phyloP scores from a whole-genome alignment of 2,329 filamentous ascomycete genomes.

The Ampelomyces quisqualis region DNA sequence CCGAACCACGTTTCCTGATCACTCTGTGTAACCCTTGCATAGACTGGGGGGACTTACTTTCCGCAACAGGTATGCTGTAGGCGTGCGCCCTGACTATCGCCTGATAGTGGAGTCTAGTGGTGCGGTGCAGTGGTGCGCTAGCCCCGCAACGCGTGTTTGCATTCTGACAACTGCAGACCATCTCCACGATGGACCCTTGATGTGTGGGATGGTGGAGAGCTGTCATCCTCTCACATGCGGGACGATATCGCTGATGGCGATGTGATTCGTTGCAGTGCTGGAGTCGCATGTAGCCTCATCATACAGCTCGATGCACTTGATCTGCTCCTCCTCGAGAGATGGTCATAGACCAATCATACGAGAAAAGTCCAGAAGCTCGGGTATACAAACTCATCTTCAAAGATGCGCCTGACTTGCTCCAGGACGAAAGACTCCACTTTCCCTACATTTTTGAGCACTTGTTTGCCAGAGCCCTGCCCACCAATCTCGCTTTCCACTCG shows the following conservation, averaged over 20 bases:
- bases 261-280: no score
- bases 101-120: constrained; percentile 29
- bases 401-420: constrained; percentile 93
- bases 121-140: constrained; percentile 9
- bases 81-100: constrained; percentile 38
- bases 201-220: no score
- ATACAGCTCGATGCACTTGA: no score
- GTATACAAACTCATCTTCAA: constrained; percentile 98
- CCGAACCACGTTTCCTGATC: constrained; percentile 33
- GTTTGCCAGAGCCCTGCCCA: constrained; percentile 84
- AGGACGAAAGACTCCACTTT: constrained; percentile 98
- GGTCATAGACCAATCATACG: constrained; percentile 54
- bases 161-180: constrained; percentile 32
- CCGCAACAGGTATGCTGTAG: constrained; percentile 22
- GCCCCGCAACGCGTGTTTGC: constrained; percentile 29
- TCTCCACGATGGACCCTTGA: constrained; percentile 13
- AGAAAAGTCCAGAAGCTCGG: constrained; percentile 98
- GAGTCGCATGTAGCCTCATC: no score
- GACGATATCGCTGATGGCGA: no score
- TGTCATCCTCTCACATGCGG: no score
- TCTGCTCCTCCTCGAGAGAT: neutral
- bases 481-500: constrained; percentile 97
- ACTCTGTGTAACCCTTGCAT: constrained; percentile 20
- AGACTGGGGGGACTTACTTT: constrained; percentile 21
- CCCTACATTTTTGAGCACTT: constrained; percentile 95